Evolutionary conservation across 768 basidiomycete species (phyloP).

Genomic region (Calocera cornea): DNA sequence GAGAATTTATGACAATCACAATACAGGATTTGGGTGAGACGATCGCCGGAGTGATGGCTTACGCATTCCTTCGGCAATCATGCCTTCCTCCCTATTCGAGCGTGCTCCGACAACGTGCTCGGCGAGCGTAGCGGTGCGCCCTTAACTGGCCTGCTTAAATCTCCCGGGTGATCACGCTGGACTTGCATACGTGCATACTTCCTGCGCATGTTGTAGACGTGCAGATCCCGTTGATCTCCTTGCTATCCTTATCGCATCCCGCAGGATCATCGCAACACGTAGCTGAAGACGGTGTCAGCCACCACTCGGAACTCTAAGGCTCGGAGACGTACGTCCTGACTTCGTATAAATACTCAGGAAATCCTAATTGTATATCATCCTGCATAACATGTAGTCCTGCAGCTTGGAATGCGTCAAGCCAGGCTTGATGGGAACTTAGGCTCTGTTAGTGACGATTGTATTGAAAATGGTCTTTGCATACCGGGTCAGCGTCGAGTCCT

Average conservation of each 20-base stretch:
- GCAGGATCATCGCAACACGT: constrained; percentile 6
- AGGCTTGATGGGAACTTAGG: constrained; percentile 65
- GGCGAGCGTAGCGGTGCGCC: too few species aligned
- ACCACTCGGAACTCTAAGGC: neutral
- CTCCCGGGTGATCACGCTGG: too few species aligned
- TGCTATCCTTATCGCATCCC: too few species aligned
- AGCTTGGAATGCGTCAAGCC: constrained; percentile 58
- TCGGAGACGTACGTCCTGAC: constrained; percentile 64
- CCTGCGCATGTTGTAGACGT: too few species aligned
- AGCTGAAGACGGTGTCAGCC: constrained; percentile 4
- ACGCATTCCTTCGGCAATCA: too few species aligned
- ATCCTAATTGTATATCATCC: constrained; percentile 69
- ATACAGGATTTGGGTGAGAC: too few species aligned
- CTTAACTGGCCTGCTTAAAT: too few species aligned
- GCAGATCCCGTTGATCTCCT: too few species aligned
- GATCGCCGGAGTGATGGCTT: too few species aligned
- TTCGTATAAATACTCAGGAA: constrained; percentile 64
- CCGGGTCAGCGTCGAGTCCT: constrained; percentile 88
- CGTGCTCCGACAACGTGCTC: too few species aligned
- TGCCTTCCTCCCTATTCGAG: too few species aligned
- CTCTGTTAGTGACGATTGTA: constrained; percentile 10
- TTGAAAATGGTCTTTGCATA: constrained; percentile 21
- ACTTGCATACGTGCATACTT: too few species aligned
- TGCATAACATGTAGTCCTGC: constrained; percentile 60
- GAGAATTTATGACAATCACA: neutral